These are phyloP conservation scores for Pseudonitzschia delicatissima DNA, from an alignment of 108 stramenopile genomes.

Conservation along the genomic window DNA sequence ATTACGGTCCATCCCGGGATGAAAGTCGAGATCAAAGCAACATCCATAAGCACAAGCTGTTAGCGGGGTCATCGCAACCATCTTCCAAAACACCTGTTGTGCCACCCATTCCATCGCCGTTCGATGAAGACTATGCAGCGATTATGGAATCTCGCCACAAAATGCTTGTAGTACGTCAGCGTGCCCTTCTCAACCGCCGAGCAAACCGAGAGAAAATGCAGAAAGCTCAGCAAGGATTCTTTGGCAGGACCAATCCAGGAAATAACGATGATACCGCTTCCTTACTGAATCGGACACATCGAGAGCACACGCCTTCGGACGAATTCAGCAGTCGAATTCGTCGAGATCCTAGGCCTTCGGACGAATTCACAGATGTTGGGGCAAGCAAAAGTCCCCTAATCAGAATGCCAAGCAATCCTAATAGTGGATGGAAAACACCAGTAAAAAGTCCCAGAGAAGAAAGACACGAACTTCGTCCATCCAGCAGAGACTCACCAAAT, in stretches of 20 bases:
- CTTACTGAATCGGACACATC: too few relatives aligned
- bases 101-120: slow-evolving; percentile 21
- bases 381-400: too few relatives aligned
- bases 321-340: too few relatives aligned
- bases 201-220: slow-evolving; percentile 8
- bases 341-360: too few relatives aligned
- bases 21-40: not conserved
- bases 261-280: too few relatives aligned
- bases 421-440: too few relatives aligned
- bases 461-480: too few relatives aligned
- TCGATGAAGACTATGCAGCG: slow-evolving; percentile 22
- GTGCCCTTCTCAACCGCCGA: slow-evolving; percentile 14
- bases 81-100: not conserved
- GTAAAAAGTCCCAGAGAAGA: too few relatives aligned
- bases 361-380: too few relatives aligned
- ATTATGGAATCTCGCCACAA: slow-evolving; percentile 30
- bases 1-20: not conserved
- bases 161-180: slow-evolving; percentile 28
- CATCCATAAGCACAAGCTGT: not conserved
- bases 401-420: too few relatives aligned
- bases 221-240: slow-evolving; percentile 5
- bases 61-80: not conserved
- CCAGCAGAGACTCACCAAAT: too few relatives aligned
- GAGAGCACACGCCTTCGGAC: too few relatives aligned
- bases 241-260: slow-evolving; percentile 21